Conservation (phyloP, 2,329 filamentous ascomycete genomes). For the Leptodontidium sp. region DNA sequence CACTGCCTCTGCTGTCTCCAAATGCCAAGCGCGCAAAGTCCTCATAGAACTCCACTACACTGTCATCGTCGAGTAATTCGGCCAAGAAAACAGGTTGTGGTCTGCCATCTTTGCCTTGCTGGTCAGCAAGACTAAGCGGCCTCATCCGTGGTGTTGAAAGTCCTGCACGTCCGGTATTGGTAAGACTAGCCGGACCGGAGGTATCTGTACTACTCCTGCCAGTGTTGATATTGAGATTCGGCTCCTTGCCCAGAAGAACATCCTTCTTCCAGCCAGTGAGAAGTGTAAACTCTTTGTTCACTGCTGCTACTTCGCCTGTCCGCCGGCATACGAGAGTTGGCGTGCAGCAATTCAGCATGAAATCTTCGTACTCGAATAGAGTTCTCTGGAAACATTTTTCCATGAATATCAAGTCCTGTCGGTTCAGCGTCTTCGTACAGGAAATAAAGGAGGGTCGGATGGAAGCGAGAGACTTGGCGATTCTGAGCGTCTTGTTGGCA, state of each 20-base stretch:
- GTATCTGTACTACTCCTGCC: slow-evolving; percentile 57
- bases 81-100: slow-evolving; percentile 87
- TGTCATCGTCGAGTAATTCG: slow-evolving; percentile 92
- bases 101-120: slow-evolving; percentile 53
- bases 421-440: slow-evolving; percentile 86
- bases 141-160: slow-evolving; percentile 61
- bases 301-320: slow-evolving; percentile 92
- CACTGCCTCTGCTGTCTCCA: slow-evolving; percentile 85
- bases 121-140: slow-evolving; percentile 51
- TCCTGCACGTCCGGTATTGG: slow-evolving; percentile 52
- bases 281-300: slow-evolving; percentile 96
- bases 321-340: slow-evolving; percentile 91
- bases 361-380: slow-evolving; percentile 91
- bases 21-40: slow-evolving; percentile 94
- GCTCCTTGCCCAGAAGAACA: slow-evolving; percentile 84
- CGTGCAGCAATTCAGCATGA: slow-evolving; percentile 86
- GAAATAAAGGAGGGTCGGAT: slow-evolving; percentile 94
- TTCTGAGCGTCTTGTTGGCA: slow-evolving; percentile 77
- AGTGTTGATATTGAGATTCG: slow-evolving; percentile 85
- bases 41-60: slow-evolving; percentile 93
- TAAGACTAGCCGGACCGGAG: slow-evolving; percentile 43
- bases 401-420: slow-evolving; percentile 94
- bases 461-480: slow-evolving; percentile 86
- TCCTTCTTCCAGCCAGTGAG: slow-evolving; percentile 94
- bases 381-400: slow-evolving; percentile 96